Base-by-base conservation (phyloP, 169 alveolate species). In the Plasmodium gonderi region DNA sequence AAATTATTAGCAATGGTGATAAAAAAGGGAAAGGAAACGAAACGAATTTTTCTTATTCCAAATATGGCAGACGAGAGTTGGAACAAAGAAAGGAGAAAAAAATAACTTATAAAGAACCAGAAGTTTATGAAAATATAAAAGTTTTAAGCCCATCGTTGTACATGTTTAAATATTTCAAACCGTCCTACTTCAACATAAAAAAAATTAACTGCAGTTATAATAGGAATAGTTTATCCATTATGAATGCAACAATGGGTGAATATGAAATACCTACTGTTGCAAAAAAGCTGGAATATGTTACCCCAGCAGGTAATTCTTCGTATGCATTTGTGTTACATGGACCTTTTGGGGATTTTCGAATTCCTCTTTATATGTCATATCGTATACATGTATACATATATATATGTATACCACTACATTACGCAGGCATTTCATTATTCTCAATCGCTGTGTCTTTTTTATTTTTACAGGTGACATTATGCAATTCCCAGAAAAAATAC, bases 81-180 rank as follows among this genome's bases (percentile, higher is more conserved):
- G 91, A 77, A 14, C 47, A 72, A 38, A 78, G 74, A 47, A 78
- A 36, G 31, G 94, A 90, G 49, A 67, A 90, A 40, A 67, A 64
- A 64, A 38, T 17, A 67, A 31, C 20, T 26, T 78, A 65, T 79
- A 79, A 90, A 36, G 94, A 90, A 49, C 94, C 94, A 42, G 76
- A 90, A 78, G 26, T 90, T 23, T 67, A 45, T 36, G 94, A 90
- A 64, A 31, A 90, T 44, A 79, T 90, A 44, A 64, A 40, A 26
- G 26, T 77, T 11, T 78, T 90, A 78, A 79, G 36, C 31, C 94
- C 94, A 44, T 64, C 90, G 17, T 69, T 90, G 14, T 90, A 90
- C 60, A 90, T 90, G 94, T 90, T 77, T 23, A 90, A 90, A 78
- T 90, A 90, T 90, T 90, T 90, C 60, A 90, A 79, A 49, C 94